phyloP scores from a whole-genome alignment of 2,329 filamentous ascomycete genomes.

The Penicillium sp. region DNA sequence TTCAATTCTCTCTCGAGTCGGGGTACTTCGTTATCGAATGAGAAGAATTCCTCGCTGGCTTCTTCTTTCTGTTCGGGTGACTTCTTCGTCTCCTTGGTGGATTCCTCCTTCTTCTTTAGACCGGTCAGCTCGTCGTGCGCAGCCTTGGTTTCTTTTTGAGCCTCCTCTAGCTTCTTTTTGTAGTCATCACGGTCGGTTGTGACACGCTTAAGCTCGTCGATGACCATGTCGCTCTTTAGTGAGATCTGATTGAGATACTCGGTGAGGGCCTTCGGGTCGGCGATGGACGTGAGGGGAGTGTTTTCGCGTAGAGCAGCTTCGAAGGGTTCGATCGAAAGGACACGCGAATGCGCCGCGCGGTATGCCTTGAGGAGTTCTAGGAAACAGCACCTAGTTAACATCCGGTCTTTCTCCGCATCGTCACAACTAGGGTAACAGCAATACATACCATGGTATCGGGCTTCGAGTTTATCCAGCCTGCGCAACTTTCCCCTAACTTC shows the following conservation, averaged over 20 bases:
- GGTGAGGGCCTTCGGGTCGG: slow-evolving; percentile 79
- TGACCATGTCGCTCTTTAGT: slow-evolving; percentile 86
- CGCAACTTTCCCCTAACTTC: slow-evolving; percentile 78
- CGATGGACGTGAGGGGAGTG: slow-evolving; percentile 87
- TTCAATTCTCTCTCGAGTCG: slow-evolving; percentile 77
- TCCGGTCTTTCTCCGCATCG: neutral
- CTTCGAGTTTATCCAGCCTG: slow-evolving; percentile 88
- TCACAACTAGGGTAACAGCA: neutral
- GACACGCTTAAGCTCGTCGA: slow-evolving; percentile 89
- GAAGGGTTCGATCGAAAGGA: slow-evolving; percentile 88
- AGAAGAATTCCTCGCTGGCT: slow-evolving; percentile 79
- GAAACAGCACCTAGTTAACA: slow-evolving; percentile 9
- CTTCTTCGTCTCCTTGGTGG: slow-evolving; percentile 18
- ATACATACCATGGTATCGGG: slow-evolving; percentile 76
- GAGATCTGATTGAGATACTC: slow-evolving; percentile 91
- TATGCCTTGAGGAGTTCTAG: slow-evolving; percentile 91
- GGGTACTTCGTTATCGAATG: slow-evolving; percentile 85
- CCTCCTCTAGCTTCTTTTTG: slow-evolving; percentile 76
- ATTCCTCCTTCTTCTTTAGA: slow-evolving; percentile 52
- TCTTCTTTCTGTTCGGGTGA: slow-evolving; percentile 36
- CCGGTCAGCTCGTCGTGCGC: slow-evolving; percentile 69
- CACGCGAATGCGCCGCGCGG: slow-evolving; percentile 84
- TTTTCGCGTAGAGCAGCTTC: slow-evolving; percentile 90
- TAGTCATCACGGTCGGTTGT: slow-evolving; percentile 79
- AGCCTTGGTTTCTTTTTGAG: slow-evolving; percentile 67